Base-by-base conservation (phyloP, 257 asterid genomes). In the Mentha longifolia region DNA sequence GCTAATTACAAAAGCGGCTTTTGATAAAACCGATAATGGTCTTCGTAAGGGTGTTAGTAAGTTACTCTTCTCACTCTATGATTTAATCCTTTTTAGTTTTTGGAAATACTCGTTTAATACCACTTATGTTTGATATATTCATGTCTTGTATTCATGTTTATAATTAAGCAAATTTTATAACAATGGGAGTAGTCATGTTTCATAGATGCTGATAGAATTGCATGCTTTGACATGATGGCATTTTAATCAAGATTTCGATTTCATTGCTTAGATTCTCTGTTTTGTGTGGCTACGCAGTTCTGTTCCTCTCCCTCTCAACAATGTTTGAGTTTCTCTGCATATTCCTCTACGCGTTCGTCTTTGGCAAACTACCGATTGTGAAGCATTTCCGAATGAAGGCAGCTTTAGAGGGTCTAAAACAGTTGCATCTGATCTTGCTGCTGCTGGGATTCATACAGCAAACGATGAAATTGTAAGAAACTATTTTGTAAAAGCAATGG, bases 11-110 rank as follows among this genome's bases (percentile, higher is more conserved):
- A 94, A 94, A 72, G 96, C 97, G 13, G 81, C 77, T 60, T 94
- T 91, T 22, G 98, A 91, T 16, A 83, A 84, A 76, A 57, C 88
- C 0, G 31, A 74, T 3, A 1, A 87, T 31, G 97, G 97, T 57
- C 90, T 81, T 20, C 92, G 93, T 55, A 94, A 91, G 74, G 97
- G 98, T 80, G 91, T 82, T n/a, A n/a, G n/a, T n/a, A n/a, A n/a
- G n/a, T n/a, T 14, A 73, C 19, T 64, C 30, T 61, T 7, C 37
- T 61, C 8, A 15, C 2, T 28, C 3, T 37, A 37, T 8, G 42
- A 3, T 10, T 43, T 10, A 43, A n/a, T n/a, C 9, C 47, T 42
- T 2, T 9, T 1, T 0, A 42, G 13, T 42, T 3, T 9, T 42
- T 2, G 47, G 47, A 11, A 42, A 42, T 42, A 22, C 25, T 22